Conservation (phyloP, 225 moss, liverwort and hornwort genomes). For the Ulota crispa region DNA sequence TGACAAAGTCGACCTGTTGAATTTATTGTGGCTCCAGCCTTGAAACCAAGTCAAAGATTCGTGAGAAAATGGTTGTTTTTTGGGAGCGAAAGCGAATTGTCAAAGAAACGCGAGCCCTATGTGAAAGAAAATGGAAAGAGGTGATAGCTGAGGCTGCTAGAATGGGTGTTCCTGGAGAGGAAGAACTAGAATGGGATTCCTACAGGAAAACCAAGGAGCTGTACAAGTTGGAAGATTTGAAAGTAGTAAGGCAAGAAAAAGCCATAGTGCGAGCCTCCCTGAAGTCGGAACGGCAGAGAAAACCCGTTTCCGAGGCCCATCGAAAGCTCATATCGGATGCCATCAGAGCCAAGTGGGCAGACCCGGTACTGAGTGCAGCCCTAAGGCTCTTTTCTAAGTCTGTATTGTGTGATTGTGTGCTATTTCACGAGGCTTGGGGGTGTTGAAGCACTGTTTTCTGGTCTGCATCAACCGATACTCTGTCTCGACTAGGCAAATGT, state of each 20-base stretch:
- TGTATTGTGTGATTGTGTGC: not conserved
- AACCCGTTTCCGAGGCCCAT: slow-evolving; percentile 54
- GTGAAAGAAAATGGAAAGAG: slow-evolving; percentile 67
- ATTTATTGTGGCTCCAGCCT: slow-evolving; percentile 39
- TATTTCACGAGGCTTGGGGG: not conserved
- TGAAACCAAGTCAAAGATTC: slow-evolving; percentile 79
- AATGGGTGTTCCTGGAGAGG: slow-evolving; percentile 56
- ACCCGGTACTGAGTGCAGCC: slow-evolving; percentile 61
- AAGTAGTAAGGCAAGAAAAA: slow-evolving; percentile 19
- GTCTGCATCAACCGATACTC: not conserved
- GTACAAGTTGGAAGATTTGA: slow-evolving; percentile 28
- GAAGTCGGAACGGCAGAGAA: slow-evolving; percentile 23
- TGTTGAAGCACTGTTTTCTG: not conserved
- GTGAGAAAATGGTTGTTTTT: slow-evolving; percentile 51
- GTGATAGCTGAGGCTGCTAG: slow-evolving; percentile 77
- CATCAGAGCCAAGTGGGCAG: slow-evolving; percentile 89
- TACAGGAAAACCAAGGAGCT: slow-evolving; percentile 39
- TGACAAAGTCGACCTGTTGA: not conserved
- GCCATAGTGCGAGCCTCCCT: not conserved
- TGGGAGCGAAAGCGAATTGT: slow-evolving; percentile 65
- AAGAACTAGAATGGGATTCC: slow-evolving; percentile 72
- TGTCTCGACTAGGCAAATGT: not conserved
- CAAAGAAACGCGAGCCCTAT: slow-evolving; percentile 44
- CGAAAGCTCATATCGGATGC: slow-evolving; percentile 82
- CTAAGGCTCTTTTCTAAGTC: not conserved